phyloP scores from a whole-genome alignment of 2,329 filamentous ascomycete genomes.

The Sodiomyces alkalinus region DNA sequence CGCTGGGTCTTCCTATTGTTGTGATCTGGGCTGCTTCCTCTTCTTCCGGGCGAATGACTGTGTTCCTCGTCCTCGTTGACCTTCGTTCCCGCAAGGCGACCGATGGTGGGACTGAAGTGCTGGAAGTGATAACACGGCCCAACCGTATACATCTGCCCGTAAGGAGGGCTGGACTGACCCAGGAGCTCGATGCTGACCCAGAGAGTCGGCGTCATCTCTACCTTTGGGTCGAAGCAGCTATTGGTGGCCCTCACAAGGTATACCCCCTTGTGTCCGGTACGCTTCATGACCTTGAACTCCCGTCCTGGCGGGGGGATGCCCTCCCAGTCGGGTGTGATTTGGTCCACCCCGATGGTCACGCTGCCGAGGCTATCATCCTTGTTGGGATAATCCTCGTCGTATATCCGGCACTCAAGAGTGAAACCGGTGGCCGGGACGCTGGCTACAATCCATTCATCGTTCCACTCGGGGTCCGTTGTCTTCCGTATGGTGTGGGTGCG shows the following conservation, averaged over 20 bases:
- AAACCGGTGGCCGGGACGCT: slow-evolving; percentile 75
- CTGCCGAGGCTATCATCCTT: slow-evolving; percentile 81
- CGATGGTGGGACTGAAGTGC: slow-evolving; percentile 82
- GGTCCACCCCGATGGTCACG: slow-evolving; percentile 52
- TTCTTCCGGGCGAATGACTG: slow-evolving; percentile 18
- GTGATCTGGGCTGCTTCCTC: slow-evolving; percentile 17
- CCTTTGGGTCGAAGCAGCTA: slow-evolving; percentile 42
- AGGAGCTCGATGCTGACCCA: slow-evolving; percentile 65
- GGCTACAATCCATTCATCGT: slow-evolving; percentile 74
- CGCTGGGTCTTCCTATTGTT: slow-evolving; percentile 44
- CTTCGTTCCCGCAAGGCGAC: slow-evolving; percentile 60
- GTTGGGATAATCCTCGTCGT: slow-evolving; percentile 80
- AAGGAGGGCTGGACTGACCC: slow-evolving; percentile 55
- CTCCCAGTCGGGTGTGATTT: slow-evolving; percentile 48
- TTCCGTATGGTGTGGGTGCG: slow-evolving; percentile 63
- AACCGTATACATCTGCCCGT: slow-evolving; percentile 61
- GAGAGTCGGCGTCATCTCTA: slow-evolving; percentile 55
- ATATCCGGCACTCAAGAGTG: slow-evolving; percentile 68
- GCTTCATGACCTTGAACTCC: slow-evolving; percentile 62
- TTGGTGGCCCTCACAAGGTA: slow-evolving; percentile 59
- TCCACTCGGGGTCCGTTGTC: slow-evolving; percentile 64
- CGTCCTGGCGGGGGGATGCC: slow-evolving; percentile 46
- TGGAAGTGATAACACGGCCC: slow-evolving; percentile 64
- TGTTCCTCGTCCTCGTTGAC: slow-evolving; percentile 44
- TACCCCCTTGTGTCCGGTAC: slow-evolving; percentile 73